phyloP scores from a whole-genome alignment of 805 yeast genomes.

The Isabelozyma heimii region DNA sequence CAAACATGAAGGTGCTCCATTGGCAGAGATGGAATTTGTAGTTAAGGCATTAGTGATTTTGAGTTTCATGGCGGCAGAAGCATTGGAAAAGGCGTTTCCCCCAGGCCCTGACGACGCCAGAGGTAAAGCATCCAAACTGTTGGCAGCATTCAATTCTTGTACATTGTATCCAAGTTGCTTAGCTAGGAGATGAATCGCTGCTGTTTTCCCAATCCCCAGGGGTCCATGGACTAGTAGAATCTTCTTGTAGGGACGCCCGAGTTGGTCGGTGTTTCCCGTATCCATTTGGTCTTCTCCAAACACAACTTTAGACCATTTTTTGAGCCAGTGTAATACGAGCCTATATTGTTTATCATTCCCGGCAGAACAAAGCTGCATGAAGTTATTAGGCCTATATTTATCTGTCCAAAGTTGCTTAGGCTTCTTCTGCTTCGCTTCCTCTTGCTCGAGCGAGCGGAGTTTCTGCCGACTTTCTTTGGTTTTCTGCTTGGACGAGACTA shows the following conservation, averaged over 20 bases:
- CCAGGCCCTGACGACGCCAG: conserved; percentile 50
- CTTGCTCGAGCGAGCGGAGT: conserved; percentile 1
- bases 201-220: conserved; percentile 91
- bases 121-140: conserved; percentile 36
- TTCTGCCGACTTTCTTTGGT: conserved; percentile 12
- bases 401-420: conserved; percentile 32
- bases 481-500: conserved; percentile 14
- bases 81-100: conserved; percentile 12
- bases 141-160: conserved; percentile 78
- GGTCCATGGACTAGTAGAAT: conserved; percentile 84
- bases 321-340: conserved; percentile 37
- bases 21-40: conserved; percentile 54
- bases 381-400: conserved; percentile 35
- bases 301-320: conserved; percentile 35
- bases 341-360: conserved; percentile 45
- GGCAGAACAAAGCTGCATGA: conserved; percentile 38
- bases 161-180: conserved; percentile 76
- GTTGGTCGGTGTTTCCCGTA: conserved; percentile 16
- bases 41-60: conserved; percentile 56
- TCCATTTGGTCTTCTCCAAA: conserved; percentile 19
- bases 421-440: not conserved
- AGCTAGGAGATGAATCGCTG: conserved; percentile 82
- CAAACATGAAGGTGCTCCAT: conserved; percentile 75
- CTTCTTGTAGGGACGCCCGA: conserved; percentile 46
- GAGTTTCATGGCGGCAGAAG: conserved; percentile 29